Evolutionary conservation across 192 early-diverging fungal genomes (phyloP), one percentile per base, ranked within the genome.

Genomic region (Coemansia sp.): DNA sequence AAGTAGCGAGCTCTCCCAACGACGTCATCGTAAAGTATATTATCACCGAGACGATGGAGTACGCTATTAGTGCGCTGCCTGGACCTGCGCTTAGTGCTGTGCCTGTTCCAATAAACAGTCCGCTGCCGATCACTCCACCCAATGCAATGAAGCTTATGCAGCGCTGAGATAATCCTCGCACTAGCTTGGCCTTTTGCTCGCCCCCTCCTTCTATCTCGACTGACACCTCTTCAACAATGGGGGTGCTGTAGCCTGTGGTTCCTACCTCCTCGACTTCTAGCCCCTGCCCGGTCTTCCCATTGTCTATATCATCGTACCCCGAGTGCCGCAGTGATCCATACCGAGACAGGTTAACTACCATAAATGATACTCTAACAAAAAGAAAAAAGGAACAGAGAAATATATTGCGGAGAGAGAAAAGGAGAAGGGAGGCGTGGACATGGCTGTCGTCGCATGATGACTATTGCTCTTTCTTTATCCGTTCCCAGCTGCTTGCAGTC

Each of bases 51-150:
- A 88, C 88, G 38, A 88, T 63, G 13, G 60, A 60, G 66, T 91
- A 94, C 20, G 91, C 89, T 18, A 90, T 70, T 33, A 94, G 63
- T 3, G 87, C 85, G 62, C 93, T 91, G 11, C 85, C 74, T 0
- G 93, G 90, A 14, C 93, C 93, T 2, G 88, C 66, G 9, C 87
- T 85, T 35, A 94, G 85, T 5, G 88, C 87, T 0, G 78, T 63
- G 16, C 88, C 91, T n/a, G 87, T 86, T 14, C 91, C 89, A 59
- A 93, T 69, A 74, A 93, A 93, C n/a, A 93, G 75, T 21, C 92
- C 92, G 55, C 90, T 94, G 26, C 91, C 84, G 40, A 86, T 83
- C 8, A 84, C 86, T 20, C 92, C 92, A 11, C 89, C 90, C 24
- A 93, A 77, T 4, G 90, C 86, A 45, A 93, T 85, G 62, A 80